Evolutionary conservation across 2,329 filamentous ascomycete species (phyloP), one percentile per base, ranked within the genome.

Genomic region (Ophiocordyceps sinensis): DNA sequence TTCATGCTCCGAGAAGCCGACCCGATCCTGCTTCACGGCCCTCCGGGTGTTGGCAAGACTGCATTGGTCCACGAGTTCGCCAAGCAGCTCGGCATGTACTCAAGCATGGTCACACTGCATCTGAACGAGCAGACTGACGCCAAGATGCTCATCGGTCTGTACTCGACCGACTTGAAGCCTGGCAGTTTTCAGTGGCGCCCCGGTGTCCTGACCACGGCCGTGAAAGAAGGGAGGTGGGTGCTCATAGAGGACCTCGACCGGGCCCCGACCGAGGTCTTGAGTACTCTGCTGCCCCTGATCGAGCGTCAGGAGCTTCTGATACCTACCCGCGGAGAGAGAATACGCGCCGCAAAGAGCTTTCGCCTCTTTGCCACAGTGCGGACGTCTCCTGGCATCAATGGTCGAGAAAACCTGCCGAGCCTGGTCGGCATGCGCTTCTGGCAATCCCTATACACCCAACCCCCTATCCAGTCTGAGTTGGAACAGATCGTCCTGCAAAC

Each of bases 101-200:
- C 79, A 6, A 77, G 75, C 44, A 87, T 98, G 78, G 82, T 98
- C 40, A 96, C 89, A 4, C 70, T 99, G 28, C 89, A 98, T 60
- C 68, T 99, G 29, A 98, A 98, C 56, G 91, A 96, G 61, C 93
- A 99, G 60, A 96, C 88, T 3, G 91, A 99, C 61, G 88, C 89
- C 0, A 99, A 98, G 61, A 84, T 94, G 66, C 75, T 99, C 34
- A 77, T 98, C 47, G 91, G 91, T 4, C 77, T 96, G 57, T 96
- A 99, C 61, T 85, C 89, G 1, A 91, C 87, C 19, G 88, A 87
- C 43, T 77, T 82, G 14, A 83, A 81, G 45, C 88, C 87, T 1
- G 88, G 88, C 2, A 88, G 85, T 10, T 98, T 98, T 57, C 75
- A 77, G 39, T 99, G 91, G 91, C 78, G 85, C 44, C 77, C 91